Evolutionary conservation across 441 rosid species (phyloP).

Genomic region (California macrophylla): DNA sequence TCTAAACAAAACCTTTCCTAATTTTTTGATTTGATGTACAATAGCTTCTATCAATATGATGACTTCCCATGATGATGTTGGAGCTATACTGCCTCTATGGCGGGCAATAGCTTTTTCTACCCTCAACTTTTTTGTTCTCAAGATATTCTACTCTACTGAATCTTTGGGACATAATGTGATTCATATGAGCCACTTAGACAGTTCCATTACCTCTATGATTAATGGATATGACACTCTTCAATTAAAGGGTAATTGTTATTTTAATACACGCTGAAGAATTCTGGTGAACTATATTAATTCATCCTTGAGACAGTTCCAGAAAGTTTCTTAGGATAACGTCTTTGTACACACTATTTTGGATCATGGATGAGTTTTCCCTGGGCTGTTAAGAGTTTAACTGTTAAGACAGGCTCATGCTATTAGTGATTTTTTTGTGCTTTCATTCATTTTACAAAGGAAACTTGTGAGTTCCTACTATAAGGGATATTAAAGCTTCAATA

Average conservation of each 20-base stretch:
- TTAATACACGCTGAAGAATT: background rate
- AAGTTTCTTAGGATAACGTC: no score
- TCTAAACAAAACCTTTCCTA: background rate
- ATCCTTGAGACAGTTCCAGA: background rate
- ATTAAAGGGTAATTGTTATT: background rate
- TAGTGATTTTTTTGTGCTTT: no score
- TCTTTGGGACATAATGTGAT: no score
- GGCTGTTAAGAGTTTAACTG: no score
- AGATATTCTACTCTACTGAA: no score
- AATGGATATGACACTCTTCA: background rate
- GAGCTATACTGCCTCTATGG: background rate
- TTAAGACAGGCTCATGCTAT: no score
- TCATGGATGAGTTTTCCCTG: no score
- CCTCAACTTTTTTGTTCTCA: background rate
- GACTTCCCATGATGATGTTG: background rate
- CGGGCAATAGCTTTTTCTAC: background rate
- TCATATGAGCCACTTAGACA: background rate
- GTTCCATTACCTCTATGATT: background rate
- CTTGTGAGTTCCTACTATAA: no score
- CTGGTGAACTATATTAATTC: background rate
- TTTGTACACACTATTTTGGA: no score
- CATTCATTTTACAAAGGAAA: no score
- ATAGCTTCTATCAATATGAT: no score
- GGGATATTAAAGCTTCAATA: no score
- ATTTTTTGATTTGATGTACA: background rate